These are phyloP conservation scores for Senna tora DNA, from an alignment of 306 rosid species.

Conservation along the genomic window DNA sequence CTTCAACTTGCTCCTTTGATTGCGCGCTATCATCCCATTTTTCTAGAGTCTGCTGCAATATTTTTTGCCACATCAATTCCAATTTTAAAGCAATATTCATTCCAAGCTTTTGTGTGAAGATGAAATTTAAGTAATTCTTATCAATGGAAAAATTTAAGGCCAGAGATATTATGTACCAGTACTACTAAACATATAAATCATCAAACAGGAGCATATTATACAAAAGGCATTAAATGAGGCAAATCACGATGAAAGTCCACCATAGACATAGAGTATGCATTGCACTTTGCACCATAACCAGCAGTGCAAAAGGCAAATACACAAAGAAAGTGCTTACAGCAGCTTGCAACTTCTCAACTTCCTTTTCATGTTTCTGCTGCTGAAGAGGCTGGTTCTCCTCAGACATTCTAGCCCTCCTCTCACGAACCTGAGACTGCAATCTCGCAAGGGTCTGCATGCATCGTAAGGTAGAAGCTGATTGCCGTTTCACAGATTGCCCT, in stretches of 20 bases:
- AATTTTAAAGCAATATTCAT: background rate
- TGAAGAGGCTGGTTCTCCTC: slow-evolving; percentile 89
- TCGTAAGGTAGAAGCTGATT: slow-evolving; percentile 71
- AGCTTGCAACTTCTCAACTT: slow-evolving; percentile 61
- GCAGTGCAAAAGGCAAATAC: slow-evolving; percentile 11
- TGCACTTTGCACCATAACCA: background rate
- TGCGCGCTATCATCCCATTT: slow-evolving; percentile 70
- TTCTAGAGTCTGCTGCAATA: slow-evolving; percentile 51
- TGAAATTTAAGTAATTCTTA: slow-evolving; percentile 1
- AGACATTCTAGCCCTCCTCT: slow-evolving; percentile 73
- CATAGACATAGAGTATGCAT: background rate
- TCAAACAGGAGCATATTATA: background rate
- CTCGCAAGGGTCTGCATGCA: slow-evolving; percentile 92
- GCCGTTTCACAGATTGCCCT: slow-evolving; percentile 82
- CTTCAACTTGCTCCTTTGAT: slow-evolving; percentile 79
- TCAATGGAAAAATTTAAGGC: background rate
- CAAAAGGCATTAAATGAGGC: slow-evolving; percentile 1
- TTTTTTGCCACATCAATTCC: slow-evolving; percentile 21
- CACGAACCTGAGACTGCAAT: slow-evolving; percentile 77
- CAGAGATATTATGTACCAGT: background rate
- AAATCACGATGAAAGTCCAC: slow-evolving; percentile 14
- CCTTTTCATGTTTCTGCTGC: slow-evolving; percentile 65
- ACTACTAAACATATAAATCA: background rate
- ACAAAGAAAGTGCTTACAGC: slow-evolving; percentile 50
- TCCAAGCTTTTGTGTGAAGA: slow-evolving; percentile 11